phyloP scores from a whole-genome alignment of 257 asterid species.

The Linderniella brevidens region DNA sequence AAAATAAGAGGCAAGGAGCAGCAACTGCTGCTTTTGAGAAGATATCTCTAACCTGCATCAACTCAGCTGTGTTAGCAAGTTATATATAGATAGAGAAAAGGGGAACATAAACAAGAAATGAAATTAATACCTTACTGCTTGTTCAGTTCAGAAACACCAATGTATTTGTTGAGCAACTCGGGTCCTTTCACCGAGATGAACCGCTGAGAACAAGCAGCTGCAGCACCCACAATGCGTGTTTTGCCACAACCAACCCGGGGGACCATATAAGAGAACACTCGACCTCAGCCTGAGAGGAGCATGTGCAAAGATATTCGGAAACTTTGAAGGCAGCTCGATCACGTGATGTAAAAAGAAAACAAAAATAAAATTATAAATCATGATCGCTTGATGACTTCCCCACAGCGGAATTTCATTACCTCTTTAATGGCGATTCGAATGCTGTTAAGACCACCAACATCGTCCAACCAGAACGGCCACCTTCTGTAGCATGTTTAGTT shows the following conservation, averaged over 20 bases:
- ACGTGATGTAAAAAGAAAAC: slow-evolving; percentile 24
- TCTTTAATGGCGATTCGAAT: slow-evolving; percentile 65
- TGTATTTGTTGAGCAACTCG: slow-evolving; percentile 86
- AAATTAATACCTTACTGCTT: slow-evolving; percentile 51
- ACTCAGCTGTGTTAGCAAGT: slow-evolving; percentile 8
- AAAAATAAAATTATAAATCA: neutral
- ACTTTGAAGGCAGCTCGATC: slow-evolving; percentile 92
- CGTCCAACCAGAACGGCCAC: slow-evolving; percentile 85
- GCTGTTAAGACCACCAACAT: slow-evolving; percentile 95
- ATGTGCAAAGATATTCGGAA: slow-evolving; percentile 66
- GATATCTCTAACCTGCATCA: slow-evolving; percentile 69
- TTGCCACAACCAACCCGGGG: slow-evolving; percentile 99
- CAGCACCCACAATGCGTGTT: slow-evolving; percentile 95
- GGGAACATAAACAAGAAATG: too few species aligned
- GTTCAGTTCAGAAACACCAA: slow-evolving; percentile 99
- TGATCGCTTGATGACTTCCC: too few species aligned
- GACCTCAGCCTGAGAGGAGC: slow-evolving; percentile 92
- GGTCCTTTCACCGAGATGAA: slow-evolving; percentile 98
- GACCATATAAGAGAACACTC: slow-evolving; percentile 90
- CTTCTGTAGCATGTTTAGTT: slow-evolving; percentile 63
- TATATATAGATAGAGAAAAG: too few species aligned
- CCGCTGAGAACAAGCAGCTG: slow-evolving; percentile 90
- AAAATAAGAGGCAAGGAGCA: slow-evolving; percentile 86
- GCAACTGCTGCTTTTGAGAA: slow-evolving; percentile 94
- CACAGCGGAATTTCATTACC: slow-evolving; percentile 22